Conservation (phyloP, 192 early-diverging fungal species). For the Phycomyces blakesleeanus region DNA sequence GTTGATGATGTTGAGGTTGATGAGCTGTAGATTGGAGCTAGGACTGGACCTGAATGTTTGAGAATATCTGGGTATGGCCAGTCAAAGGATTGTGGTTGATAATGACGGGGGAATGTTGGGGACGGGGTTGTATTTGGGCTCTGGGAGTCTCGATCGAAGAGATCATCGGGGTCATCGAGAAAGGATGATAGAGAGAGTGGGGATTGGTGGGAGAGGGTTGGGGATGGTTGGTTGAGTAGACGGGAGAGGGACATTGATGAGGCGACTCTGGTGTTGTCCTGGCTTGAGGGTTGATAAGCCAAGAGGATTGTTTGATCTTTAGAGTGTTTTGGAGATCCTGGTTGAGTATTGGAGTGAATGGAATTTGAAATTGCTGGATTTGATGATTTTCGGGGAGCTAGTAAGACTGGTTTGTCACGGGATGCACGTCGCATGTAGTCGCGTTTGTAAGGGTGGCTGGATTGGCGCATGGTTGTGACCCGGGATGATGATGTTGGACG, state of each 20-base stretch:
- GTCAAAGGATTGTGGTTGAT: neutral
- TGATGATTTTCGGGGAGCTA: neutral
- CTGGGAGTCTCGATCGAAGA: too few species aligned
- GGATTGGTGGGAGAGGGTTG: too few species aligned
- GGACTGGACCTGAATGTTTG: neutral
- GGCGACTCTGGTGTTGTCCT: constrained; percentile 5
- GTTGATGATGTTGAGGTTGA: neutral
- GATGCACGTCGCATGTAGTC: constrained; percentile 11
- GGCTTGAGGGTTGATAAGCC: neutral
- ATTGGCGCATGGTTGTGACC: constrained; percentile 25
- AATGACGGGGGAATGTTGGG: constrained; percentile 4
- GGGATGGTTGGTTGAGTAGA: constrained; percentile 15
- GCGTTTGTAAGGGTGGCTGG: constrained; percentile 10
- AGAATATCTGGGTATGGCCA: neutral
- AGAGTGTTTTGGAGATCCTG: too few species aligned
- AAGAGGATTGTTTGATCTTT: too few species aligned
- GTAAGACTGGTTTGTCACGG: constrained; percentile 2
- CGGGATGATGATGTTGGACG: constrained; percentile 8
- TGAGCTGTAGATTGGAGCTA: neutral
- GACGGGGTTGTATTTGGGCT: constrained; percentile 10
- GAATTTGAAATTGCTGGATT: neutral
- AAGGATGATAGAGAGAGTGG: too few species aligned
- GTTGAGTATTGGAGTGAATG: neutral
- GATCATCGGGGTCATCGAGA: too few species aligned
- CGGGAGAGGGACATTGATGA: constrained; percentile 21